Conservation (phyloP, 1,139 yeast species). For the Suhomyces terraborum region DNA sequence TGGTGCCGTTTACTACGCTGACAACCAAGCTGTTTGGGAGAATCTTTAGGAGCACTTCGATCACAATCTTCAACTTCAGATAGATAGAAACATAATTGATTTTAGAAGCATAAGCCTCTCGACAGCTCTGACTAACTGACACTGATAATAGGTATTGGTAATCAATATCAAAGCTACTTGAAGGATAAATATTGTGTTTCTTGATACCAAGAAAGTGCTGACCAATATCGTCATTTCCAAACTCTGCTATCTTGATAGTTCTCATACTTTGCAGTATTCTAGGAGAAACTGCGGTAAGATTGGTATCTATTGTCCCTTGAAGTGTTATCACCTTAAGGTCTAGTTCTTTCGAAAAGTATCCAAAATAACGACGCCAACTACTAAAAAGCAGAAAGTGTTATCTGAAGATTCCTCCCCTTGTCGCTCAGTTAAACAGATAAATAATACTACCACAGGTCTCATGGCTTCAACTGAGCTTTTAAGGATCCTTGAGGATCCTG, state of each 20-base stretch:
- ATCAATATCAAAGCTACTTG: background rate
- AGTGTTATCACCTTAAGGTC: background rate
- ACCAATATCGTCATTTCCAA: too few relatives aligned
- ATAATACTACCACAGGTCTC: background rate
- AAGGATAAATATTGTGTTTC: too few relatives aligned
- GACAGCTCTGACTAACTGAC: background rate
- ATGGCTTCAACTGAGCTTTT: conserved; percentile 39
- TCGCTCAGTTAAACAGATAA: background rate
- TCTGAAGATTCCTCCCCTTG: conserved; percentile 3
- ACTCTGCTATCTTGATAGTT: background rate
- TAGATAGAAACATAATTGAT: background rate
- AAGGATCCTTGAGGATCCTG: conserved; percentile 44
- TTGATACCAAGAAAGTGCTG: too few relatives aligned
- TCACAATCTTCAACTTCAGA: background rate
- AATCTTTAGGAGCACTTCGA: background rate
- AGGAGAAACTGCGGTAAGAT: background rate
- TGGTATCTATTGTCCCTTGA: conserved; percentile 1
- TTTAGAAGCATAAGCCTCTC: background rate
- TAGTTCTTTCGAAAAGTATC: conserved; percentile 2
- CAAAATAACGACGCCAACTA: conserved; percentile 15
- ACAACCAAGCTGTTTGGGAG: background rate
- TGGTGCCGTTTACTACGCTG: background rate
- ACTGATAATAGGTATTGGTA: background rate
- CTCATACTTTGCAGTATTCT: background rate
- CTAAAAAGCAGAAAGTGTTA: conserved; percentile 15